Evolutionary conservation across 306 rosid species (phyloP), one percentile per base, ranked within the genome.

Genomic region (Quercus dentata): DNA sequence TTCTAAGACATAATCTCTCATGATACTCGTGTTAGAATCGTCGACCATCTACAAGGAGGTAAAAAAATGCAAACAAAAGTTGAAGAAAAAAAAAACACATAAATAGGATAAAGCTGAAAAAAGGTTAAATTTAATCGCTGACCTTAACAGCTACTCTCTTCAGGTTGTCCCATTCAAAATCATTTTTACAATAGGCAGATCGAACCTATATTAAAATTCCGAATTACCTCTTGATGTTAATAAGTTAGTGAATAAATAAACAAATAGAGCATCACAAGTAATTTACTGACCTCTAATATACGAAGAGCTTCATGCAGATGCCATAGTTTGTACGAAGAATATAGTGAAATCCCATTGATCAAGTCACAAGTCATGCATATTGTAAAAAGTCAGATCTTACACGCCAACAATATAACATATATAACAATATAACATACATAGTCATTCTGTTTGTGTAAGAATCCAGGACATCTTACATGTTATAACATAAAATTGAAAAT

Each of bases 111-210:
- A 73, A 51, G 33, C 28, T 68, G 74, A 77, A 51, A 52, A 25
- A 71, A 14, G 41, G 38, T 49, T 17, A 17, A 20, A 17, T 35
- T 11, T 74, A 44, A 75, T 61, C 46, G 20, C 83, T 46, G 67
- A 93, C 97, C 96, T 91, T 91, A n/a, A 74, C 23, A 38, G 97
- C 89, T 6, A 95, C 67, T 61, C 87, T 85, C 88, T 91, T 57
- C 81, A 92, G 58, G 86, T 92, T 91, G 88, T 92, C 92, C 97
- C 99, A 92, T 78, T 91, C 98, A 74, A 95, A 95, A 82, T 92
- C 99, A 27, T 80, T 81, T 82, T 95, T 89, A 82, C 99, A 89
- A 82, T 95, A 90, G 56, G 94, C 94, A 77, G 98, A 88, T 74
- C 99, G 89, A 77, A 93, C 97, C 98, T 95, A 71, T 73, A 74